A percentile compares a stretch with the other conserved stretches of the same genome.
phyloP scores from a whole-genome alignment of 148 eudicot genomes.

The Euryodendron excelsum region DNA sequence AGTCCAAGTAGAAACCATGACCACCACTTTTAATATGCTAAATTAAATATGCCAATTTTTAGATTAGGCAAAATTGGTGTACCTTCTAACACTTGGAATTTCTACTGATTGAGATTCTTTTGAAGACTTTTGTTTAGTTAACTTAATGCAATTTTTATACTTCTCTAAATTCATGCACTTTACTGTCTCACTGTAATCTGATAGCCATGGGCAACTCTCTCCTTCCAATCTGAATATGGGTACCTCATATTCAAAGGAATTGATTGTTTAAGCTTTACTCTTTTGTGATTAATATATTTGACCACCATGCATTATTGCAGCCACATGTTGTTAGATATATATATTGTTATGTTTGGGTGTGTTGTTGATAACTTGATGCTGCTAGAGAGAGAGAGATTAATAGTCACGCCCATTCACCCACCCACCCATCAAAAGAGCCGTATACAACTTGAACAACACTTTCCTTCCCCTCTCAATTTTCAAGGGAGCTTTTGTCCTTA shows the following conservation, averaged over 20 bases:
- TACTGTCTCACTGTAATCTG: no score
- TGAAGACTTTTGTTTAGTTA: no score
- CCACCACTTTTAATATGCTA: slow-evolving; percentile 5
- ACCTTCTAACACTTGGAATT: background rate
- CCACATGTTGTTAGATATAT: no score
- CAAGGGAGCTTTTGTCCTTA: background rate
- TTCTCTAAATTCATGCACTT: no score
- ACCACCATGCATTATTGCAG: slow-evolving; percentile 18
- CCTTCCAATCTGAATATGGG: no score
- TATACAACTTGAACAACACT: background rate
- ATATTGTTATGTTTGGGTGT: no score
- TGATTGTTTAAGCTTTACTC: background rate
- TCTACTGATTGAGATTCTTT: background rate
- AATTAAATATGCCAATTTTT: background rate
- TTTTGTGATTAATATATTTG: background rate
- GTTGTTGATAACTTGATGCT: no score
- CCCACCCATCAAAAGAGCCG: background rate
- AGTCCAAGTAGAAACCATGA: slow-evolving; percentile 1
- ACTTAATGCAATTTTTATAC: no score
- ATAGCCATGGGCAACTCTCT: no score
- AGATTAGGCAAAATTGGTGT: background rate
- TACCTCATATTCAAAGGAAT: no score
- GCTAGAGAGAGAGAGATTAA: background rate
- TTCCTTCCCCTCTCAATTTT: background rate
- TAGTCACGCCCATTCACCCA: background rate